These are phyloP conservation scores for Termitomyces sp. DNA, from an alignment of 768 basidiomycete species.

Conservation along the genomic window DNA sequence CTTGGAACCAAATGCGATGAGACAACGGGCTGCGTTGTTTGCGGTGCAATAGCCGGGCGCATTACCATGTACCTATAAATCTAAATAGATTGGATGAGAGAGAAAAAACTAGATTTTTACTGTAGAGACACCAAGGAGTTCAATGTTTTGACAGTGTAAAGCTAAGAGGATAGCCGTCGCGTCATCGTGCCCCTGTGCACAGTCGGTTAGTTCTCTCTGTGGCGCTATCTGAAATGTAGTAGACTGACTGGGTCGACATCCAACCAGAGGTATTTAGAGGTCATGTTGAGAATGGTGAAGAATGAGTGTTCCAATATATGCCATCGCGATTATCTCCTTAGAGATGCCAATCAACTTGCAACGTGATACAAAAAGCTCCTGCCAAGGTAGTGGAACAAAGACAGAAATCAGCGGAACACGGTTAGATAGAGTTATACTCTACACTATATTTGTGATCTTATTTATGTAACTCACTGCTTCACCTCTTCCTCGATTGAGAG, in stretches of 20 bases:
- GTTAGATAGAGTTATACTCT: too few relatives aligned
- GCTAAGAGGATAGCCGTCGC: constrained; percentile 81
- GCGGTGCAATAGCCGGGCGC: constrained; percentile 54
- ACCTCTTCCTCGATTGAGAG: too few relatives aligned
- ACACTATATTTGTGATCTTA: too few relatives aligned
- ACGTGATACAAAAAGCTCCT: neutral
- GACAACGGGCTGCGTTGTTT: constrained; percentile 71
- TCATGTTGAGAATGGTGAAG: neutral
- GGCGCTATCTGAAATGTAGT: neutral
- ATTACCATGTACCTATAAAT: constrained; percentile 74
- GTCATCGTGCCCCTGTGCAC: constrained; percentile 78
- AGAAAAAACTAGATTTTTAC: constrained; percentile 29
- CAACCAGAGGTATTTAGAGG: constrained; percentile 42
- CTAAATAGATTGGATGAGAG: neutral
- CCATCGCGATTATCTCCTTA: neutral
- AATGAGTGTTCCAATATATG: too few relatives aligned
- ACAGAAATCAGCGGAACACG: too few relatives aligned
- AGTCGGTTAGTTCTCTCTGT: neutral
- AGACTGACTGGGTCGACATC: constrained; percentile 61
- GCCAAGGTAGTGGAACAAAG: too few relatives aligned
- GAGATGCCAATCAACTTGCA: neutral
- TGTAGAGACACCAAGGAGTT: constrained; percentile 79
- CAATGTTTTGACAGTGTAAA: constrained; percentile 55
- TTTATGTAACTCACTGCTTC: too few relatives aligned
- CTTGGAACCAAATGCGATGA: constrained; percentile 69